A percentile compares a stretch with the other conserved stretches of the same genome.
These are phyloP conservation scores for Crotalaria pallida DNA, from an alignment of 306 rosid genomes.

Conservation along the genomic window DNA sequence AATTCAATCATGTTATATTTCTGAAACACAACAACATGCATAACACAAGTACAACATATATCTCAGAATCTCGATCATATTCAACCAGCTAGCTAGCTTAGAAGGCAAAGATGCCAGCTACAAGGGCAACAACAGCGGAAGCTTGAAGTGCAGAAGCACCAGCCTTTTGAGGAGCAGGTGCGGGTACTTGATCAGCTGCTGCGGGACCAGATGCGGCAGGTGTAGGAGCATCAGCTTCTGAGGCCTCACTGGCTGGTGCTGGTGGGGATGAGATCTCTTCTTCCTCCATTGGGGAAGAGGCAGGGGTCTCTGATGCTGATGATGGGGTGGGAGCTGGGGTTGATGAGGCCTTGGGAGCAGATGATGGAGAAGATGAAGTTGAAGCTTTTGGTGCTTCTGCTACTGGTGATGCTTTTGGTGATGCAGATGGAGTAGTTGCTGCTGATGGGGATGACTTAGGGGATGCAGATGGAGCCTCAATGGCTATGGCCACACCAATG, in stretches of 20 bases:
- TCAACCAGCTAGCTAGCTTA: conserved; percentile 23
- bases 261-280: conserved; percentile 47
- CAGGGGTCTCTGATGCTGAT: background rate
- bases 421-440: conserved; percentile 5
- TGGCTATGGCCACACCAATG: conserved; percentile 9
- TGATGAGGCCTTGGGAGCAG: background rate
- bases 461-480: conserved; percentile 30
- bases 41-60: too few relatives aligned
- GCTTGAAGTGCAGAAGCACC: conserved; percentile 1
- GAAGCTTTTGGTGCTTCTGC: background rate
- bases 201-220: background rate
- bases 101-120: conserved; percentile 16
- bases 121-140: background rate
- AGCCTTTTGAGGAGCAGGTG: background rate
- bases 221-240: conserved; percentile 14
- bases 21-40: too few relatives aligned
- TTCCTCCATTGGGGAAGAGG: conserved; percentile 20
- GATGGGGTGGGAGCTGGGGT: background rate
- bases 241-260: conserved; percentile 33
- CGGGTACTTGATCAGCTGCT: background rate
- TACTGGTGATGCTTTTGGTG: background rate
- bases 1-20: too few relatives aligned
- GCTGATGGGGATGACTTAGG: background rate
- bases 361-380: background rate
- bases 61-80: background rate